phyloP scores from a whole-genome alignment of 257 asterid species.

The Solanum paucissectum region DNA sequence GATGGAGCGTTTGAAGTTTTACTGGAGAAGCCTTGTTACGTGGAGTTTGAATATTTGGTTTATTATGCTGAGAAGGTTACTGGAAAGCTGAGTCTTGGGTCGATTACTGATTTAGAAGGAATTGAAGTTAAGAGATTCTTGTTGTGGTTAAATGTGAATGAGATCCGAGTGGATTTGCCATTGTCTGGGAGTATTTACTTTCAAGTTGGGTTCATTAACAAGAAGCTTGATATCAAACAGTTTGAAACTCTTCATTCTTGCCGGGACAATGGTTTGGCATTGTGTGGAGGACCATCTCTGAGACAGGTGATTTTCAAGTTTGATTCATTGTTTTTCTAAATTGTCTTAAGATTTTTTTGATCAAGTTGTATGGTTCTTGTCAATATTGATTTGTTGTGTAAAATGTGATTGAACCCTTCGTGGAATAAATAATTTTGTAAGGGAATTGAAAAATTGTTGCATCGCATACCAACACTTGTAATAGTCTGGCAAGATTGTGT shows the following conservation, averaged over 20 bases:
- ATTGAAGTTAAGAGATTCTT: constrained; percentile 71
- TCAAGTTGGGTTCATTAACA: constrained; percentile 83
- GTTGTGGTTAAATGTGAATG: constrained; percentile 83
- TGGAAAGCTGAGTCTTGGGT: constrained; percentile 66
- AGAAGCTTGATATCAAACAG: constrained; percentile 72
- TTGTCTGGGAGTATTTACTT: constrained; percentile 70
- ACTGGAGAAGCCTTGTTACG: constrained; percentile 56
- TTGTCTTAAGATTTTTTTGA: not conserved
- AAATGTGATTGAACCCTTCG: not conserved
- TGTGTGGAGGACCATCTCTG: constrained; percentile 14
- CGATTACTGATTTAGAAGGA: constrained; percentile 56
- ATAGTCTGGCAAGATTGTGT: not conserved
- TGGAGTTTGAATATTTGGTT: constrained; percentile 71
- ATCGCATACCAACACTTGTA: not conserved
- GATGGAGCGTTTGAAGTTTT: constrained; percentile 65
- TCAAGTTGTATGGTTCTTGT: not conserved
- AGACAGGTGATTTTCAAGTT: constrained; percentile 12
- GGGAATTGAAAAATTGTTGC: not conserved
- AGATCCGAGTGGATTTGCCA: constrained; percentile 80
- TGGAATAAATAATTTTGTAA: not conserved
- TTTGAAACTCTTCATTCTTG: constrained; percentile 65
- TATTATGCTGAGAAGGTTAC: constrained; percentile 65
- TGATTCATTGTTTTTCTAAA: not conserved
- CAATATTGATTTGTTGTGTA: not conserved
- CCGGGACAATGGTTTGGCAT: constrained; percentile 36